These are phyloP conservation scores for Aspergillus bombycis DNA, from an alignment of 2,329 filamentous ascomycete genomes.

Conservation along the genomic window DNA sequence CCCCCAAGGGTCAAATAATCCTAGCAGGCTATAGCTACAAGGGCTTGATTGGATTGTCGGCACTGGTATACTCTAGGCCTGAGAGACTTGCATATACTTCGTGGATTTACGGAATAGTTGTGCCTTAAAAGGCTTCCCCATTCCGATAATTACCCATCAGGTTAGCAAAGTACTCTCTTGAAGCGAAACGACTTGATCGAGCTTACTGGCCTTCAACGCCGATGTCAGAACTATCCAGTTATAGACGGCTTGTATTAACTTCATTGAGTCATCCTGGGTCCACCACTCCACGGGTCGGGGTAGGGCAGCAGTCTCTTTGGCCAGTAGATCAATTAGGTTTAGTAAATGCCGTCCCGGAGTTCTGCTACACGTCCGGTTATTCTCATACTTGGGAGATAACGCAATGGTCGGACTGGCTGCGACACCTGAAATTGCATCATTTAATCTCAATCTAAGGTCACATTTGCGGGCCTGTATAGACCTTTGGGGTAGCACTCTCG, in stretches of 20 bases:
- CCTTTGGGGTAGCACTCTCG: neutral
- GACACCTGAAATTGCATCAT: neutral
- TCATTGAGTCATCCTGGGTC: constrained; percentile 4
- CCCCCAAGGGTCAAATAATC: neutral
- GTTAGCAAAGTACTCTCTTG: neutral
- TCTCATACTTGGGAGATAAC: neutral
- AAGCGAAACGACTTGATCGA: neutral
- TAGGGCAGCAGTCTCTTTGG: neutral
- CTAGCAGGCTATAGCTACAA: neutral
- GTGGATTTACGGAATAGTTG: neutral
- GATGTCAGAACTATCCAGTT: neutral
- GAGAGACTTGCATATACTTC: neutral
- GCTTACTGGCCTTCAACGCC: neutral
- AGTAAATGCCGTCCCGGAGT: constrained; percentile 6
- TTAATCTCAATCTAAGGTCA: neutral
- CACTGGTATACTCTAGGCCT: neutral
- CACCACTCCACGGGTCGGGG: constrained; percentile 4
- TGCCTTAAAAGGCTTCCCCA: neutral
- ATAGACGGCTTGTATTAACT: neutral
- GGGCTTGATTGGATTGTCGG: neutral
- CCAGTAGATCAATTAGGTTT: constrained; percentile 7
- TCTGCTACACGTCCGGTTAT: neutral
- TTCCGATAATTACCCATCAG: neutral
- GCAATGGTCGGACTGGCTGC: neutral
- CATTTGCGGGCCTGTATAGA: neutral